Evolutionary conservation across 2,329 filamentous ascomycete species (phyloP), one percentile per base, ranked within the genome.

Genomic region (Trichoderma atrobrunneum): DNA sequence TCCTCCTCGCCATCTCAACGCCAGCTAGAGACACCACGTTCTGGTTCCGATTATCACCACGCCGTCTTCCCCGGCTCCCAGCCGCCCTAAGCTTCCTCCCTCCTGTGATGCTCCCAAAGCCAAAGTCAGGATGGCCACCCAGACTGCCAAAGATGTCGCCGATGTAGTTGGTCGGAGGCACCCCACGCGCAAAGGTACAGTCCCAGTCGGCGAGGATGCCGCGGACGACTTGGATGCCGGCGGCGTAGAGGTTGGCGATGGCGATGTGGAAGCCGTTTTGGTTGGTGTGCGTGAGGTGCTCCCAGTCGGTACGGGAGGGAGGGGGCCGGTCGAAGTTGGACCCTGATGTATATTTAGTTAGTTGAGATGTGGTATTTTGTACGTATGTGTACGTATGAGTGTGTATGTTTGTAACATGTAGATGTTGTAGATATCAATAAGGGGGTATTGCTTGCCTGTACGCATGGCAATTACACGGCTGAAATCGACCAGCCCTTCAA

Each of bases 271-370:
- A 93, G 5, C 87, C 90, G 62, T 90, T 91, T 77, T 92, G 89
- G 54, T 91, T 81, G 0, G 85, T 81, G 54, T 86, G 84, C 51
- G 88, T 84, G 10, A 93, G 84, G 76, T 93, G 91, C 48, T 89
- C 84, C 24, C 86, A 84, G 10, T 88, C 85, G 0, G 85, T 84
- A 8, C 87, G 79, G 12, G 86, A 87, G 0, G 87, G 86, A 28
- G 88, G 90, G 0, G 90, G 90, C 7, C 92, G 87, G 78, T 93
- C 92, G 77, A 93, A 93, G 81, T 93, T 89, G 11, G 89, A 91
- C 1, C 87, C 90, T 77, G 61, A 51, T 21, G 18, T 5, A 30
- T 36, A 8, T 11, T 8, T 16, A 43, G 7, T 26, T 24, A 10
- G 43, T 34, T 24, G 76, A 10, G 57, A 14, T 1, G 14, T 12